A percentile compares a stretch with the other conserved stretches of the same genome.
Evolutionary conservation across 108 stramenopile species (phyloP).

Genomic region (Pseudonitzschia delicatissima): DNA sequence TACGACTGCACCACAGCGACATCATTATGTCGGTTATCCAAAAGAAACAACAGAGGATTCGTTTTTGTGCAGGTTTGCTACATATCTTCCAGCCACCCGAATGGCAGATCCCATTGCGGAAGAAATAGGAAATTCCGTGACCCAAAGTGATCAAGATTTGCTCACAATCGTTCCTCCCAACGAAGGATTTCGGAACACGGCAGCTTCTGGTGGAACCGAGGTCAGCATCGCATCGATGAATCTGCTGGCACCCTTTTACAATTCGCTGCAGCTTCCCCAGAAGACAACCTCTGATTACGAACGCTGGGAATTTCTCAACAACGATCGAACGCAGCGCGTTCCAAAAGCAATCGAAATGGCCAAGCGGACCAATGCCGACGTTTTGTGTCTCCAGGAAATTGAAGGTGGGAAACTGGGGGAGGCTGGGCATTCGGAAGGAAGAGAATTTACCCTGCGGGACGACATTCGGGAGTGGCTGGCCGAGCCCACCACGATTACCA

Average conservation of each 20-base stretch:
- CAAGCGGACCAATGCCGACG: slow-evolving; percentile 40
- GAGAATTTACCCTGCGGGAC: slow-evolving; percentile 3
- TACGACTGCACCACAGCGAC: too few relatives aligned
- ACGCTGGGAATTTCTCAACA: slow-evolving; percentile 8
- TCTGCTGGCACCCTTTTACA: slow-evolving; percentile 40
- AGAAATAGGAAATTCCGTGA: too few relatives aligned
- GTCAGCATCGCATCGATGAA: slow-evolving; percentile 42
- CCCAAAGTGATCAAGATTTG: too few relatives aligned
- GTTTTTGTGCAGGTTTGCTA: too few relatives aligned
- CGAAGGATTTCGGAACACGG: neutral
- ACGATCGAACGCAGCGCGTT: slow-evolving; percentile 30
- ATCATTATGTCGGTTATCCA: too few relatives aligned
- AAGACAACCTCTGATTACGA: slow-evolving; percentile 1
- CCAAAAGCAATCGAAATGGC: slow-evolving; percentile 37
- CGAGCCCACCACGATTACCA: neutral
- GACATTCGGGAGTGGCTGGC: slow-evolving; percentile 5
- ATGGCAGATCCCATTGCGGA: too few relatives aligned
- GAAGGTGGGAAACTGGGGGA: slow-evolving; percentile 27
- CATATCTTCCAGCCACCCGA: too few relatives aligned
- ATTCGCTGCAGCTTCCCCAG: slow-evolving; percentile 14
- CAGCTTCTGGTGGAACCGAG: neutral
- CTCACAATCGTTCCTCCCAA: slow-evolving; percentile 9
- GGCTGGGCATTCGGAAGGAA: neutral
- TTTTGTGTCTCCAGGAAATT: slow-evolving; percentile 51
- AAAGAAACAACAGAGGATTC: too few relatives aligned